phyloP scores from a whole-genome alignment of 2,329 filamentous ascomycete species.

The Thelonectria blattea region DNA sequence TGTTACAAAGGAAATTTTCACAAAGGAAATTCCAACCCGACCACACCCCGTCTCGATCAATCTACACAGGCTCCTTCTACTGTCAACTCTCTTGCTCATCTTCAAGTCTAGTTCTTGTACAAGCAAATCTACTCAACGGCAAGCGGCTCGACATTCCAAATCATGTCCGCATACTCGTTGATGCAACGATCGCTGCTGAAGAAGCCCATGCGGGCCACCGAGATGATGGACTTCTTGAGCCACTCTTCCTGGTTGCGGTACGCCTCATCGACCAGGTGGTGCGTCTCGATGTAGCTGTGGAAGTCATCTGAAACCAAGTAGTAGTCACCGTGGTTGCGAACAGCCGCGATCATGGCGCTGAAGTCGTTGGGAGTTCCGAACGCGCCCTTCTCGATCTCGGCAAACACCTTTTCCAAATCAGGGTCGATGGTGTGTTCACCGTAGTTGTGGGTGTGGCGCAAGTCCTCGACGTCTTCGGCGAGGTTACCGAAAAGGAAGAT shows the following conservation, averaged over 20 bases:
- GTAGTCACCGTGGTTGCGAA: constrained; percentile 93
- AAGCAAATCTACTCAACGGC: constrained; percentile 44
- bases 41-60: constrained; percentile 14
- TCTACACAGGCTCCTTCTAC: constrained; percentile 22
- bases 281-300: constrained; percentile 90
- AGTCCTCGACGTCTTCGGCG: constrained; percentile 93
- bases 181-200: constrained; percentile 96
- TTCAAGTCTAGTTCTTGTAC: constrained; percentile 25
- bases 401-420: constrained; percentile 80
- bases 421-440: constrained; percentile 78
- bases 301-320: constrained; percentile 99
- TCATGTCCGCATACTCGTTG: constrained; percentile 94
- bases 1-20: constrained; percentile 23
- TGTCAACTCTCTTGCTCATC: constrained; percentile 3
- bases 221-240: constrained; percentile 87
- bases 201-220: constrained; percentile 94
- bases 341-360: constrained; percentile 80
- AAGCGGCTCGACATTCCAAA: constrained; percentile 95
- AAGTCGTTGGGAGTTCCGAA: constrained; percentile 86
- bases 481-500: constrained; percentile 99
- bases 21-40: constrained; percentile 12
- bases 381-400: constrained; percentile 76
- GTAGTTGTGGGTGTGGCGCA: constrained; percentile 89
- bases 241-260: constrained; percentile 93
- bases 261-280: constrained; percentile 86